These are phyloP conservation scores for Metschnikowia orientalis DNA, from an alignment of 805 yeast species.

Conservation along the genomic window DNA sequence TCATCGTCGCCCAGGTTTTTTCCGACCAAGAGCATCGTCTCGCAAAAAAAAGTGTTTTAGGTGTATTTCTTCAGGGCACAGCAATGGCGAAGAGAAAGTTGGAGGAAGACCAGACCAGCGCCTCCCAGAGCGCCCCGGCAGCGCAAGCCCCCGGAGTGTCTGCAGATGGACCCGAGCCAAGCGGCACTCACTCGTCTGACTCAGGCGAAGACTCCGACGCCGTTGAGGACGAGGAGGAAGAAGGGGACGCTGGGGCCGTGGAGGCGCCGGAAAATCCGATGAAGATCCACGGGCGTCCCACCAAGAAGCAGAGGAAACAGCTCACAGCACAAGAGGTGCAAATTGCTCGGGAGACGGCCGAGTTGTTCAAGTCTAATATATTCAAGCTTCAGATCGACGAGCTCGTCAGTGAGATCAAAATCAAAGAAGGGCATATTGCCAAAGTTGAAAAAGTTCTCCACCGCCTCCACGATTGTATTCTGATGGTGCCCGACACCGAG, in stretches of 20 bases:
- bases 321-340: slow-evolving; percentile 80
- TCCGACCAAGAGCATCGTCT: no score
- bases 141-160: background rate
- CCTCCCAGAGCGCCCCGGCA: slow-evolving; percentile 3
- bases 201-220: slow-evolving; percentile 8
- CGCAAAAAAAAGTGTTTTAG: no score
- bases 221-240: slow-evolving; percentile 12
- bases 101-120: slow-evolving; percentile 9
- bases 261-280: slow-evolving; percentile 3
- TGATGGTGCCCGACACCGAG: slow-evolving; percentile 52
- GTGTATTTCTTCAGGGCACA: no score
- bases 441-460: slow-evolving; percentile 73
- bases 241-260: slow-evolving; percentile 5
- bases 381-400: slow-evolving; percentile 95
- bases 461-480: slow-evolving; percentile 63
- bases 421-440: slow-evolving; percentile 64
- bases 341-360: slow-evolving; percentile 89
- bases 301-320: slow-evolving; percentile 36
- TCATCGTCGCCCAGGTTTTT: no score
- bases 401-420: slow-evolving; percentile 69
- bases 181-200: no score
- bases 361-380: slow-evolving; percentile 88
- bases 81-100: slow-evolving; percentile 29
- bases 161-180: background rate
- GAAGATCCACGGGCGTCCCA: slow-evolving; percentile 18